Evolutionary conservation across 345 rosid genomes (phyloP).

Genomic region (Eucalyptus erythrocorys): DNA sequence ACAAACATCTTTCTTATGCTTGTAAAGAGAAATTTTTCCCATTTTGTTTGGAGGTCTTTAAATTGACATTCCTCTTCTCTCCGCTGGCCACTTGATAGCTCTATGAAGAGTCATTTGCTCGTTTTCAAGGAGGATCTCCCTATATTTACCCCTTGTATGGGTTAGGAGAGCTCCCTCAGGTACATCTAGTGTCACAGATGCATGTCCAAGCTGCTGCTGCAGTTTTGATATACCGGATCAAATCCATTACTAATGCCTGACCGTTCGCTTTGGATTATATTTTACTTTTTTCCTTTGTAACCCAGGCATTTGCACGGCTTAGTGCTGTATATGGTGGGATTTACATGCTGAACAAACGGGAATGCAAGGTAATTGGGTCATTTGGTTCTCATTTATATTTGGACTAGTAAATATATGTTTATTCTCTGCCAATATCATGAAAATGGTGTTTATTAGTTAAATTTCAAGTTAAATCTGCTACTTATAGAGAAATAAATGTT

Average conservation of each 20-base stretch:
- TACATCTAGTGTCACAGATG: neutral
- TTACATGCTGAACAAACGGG: conserved; percentile 92
- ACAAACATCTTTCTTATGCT: neutral
- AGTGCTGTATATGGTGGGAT: conserved; percentile 99
- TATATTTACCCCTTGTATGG: conserved; percentile 95
- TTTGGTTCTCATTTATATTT: neutral
- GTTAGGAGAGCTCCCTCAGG: conserved; percentile 98
- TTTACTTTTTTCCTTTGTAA: neutral
- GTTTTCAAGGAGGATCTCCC: conserved; percentile 97
- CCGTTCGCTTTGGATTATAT: neutral
- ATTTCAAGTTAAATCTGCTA: neutral
- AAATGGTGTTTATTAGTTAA: neutral
- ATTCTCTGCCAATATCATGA: neutral
- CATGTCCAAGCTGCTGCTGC: neutral
- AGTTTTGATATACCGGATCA: neutral
- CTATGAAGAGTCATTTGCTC: conserved; percentile 88
- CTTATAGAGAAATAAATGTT: neutral
- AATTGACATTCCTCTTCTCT: neutral
- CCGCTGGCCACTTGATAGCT: conserved; percentile 24
- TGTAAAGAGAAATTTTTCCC: neutral
- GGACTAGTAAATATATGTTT: neutral
- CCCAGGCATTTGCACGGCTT: conserved; percentile 94
- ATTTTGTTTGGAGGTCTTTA: neutral
- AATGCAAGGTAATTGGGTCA: conserved; percentile 57
- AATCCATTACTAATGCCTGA: neutral